Percentiles rank a stretch among this genome's conserved stretches.
phyloP scores from a whole-genome alignment of 345 rosid species.

The Ceriops zippeliana region DNA sequence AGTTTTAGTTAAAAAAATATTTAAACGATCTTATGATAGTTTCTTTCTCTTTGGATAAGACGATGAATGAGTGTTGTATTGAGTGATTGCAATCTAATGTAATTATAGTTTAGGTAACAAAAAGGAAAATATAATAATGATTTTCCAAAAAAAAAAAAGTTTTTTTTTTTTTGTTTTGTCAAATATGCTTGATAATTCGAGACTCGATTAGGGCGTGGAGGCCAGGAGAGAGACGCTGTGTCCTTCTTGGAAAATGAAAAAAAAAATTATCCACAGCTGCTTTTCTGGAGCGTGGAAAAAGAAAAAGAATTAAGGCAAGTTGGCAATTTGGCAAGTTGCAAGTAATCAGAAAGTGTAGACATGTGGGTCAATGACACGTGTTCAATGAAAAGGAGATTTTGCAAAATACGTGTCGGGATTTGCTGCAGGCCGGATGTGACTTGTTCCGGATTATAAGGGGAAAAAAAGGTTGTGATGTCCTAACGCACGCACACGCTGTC shows the following conservation, averaged over 20 bases:
- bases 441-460: conserved; percentile 10
- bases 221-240: background rate
- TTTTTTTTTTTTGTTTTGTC: too few relatives aligned
- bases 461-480: conserved; percentile 7
- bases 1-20: too few relatives aligned
- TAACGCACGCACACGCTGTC: background rate
- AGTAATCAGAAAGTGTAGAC: background rate
- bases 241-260: too few relatives aligned
- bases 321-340: conserved; percentile 24
- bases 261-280: too few relatives aligned
- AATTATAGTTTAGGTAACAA: background rate
- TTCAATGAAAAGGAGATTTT: background rate
- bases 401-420: conserved; percentile 7
- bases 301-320: background rate
- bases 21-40: too few relatives aligned
- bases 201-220: conserved; percentile 18
- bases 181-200: conserved; percentile 20
- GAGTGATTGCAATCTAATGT: background rate
- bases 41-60: too few relatives aligned
- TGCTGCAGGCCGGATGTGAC: conserved; percentile 18
- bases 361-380: conserved; percentile 25
- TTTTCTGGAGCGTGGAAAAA: too few relatives aligned
- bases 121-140: background rate
- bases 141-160: too few relatives aligned
- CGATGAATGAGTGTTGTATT: background rate